Evolutionary conservation across 495 filamentous ascomycete species (phyloP).

Genomic region (Penicillium malachiteum): DNA sequence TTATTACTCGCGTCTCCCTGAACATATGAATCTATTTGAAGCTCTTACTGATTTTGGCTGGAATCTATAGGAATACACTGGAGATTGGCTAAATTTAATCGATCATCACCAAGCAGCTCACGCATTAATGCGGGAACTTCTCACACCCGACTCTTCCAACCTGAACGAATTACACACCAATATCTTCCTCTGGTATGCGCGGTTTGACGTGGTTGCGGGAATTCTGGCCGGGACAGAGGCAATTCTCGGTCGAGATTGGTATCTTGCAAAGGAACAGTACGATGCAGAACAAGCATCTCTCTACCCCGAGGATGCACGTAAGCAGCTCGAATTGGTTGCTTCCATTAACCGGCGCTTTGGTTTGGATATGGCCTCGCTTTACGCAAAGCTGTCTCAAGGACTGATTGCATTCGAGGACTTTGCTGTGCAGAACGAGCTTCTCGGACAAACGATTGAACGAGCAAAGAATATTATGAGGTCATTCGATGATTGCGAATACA

Average conservation of each 20-base stretch:
- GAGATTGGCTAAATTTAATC: conserved; percentile 89
- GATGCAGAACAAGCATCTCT: conserved; percentile 56
- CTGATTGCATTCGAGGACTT: conserved; percentile 69
- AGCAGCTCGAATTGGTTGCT: conserved; percentile 63
- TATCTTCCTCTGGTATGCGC: conserved; percentile 82
- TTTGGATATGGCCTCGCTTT: conserved; percentile 76
- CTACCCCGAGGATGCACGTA: conserved; percentile 61
- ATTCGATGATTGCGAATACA: conserved; percentile 56
- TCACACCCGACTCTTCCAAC: conserved; percentile 74
- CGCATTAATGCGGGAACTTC: conserved; percentile 72
- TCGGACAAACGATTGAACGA: conserved; percentile 52
- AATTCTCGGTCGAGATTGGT: conserved; percentile 78
- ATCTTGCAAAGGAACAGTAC: conserved; percentile 60
- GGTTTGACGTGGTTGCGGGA: conserved; percentile 82
- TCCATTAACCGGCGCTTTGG: conserved; percentile 71
- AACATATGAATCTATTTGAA: background rate
- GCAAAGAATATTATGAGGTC: conserved; percentile 60
- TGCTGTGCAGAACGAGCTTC: conserved; percentile 53
- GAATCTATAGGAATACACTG: conserved; percentile 74
- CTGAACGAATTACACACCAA: conserved; percentile 64
- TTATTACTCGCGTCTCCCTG: background rate
- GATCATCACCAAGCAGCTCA: conserved; percentile 90
- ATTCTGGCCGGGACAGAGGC: conserved; percentile 78
- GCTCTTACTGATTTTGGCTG: conserved; percentile 5
- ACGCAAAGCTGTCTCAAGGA: conserved; percentile 61